Evolutionary conservation across 1,284 basidiomycete genomes (phyloP).

Genomic region (Pisolithus thermaeus): DNA sequence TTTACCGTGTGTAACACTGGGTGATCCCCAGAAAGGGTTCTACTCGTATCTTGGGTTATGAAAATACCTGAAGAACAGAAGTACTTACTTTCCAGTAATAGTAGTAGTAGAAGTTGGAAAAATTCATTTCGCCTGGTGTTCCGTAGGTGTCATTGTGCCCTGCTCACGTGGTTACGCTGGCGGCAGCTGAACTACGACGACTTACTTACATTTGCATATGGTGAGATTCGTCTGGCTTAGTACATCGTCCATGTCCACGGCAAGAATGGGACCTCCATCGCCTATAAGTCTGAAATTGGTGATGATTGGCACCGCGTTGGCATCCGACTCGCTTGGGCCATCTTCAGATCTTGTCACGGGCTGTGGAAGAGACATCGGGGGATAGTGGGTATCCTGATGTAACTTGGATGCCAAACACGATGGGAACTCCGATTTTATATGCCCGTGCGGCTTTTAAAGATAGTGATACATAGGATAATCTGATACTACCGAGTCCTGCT

Average conservation of each 20-base stretch:
- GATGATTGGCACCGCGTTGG: background rate
- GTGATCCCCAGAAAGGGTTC: slow-evolving; percentile 71
- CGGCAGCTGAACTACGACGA: background rate
- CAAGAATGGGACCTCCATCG: slow-evolving; percentile 43
- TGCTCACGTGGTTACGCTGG: slow-evolving; percentile 16
- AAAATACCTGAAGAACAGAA: slow-evolving; percentile 36
- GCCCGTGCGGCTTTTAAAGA: too few species aligned
- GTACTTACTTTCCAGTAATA: slow-evolving; percentile 17
- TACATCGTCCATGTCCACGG: slow-evolving; percentile 76
- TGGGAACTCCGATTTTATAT: too few species aligned
- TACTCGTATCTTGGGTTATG: slow-evolving; percentile 50
- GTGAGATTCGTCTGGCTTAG: slow-evolving; percentile 62
- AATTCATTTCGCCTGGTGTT: slow-evolving; percentile 36
- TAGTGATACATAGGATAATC: too few species aligned
- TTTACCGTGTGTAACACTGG: slow-evolving; percentile 53
- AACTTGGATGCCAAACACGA: too few species aligned
- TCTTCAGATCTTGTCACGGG: too few species aligned
- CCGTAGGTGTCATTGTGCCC: slow-evolving; percentile 71
- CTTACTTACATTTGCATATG: slow-evolving; percentile 57
- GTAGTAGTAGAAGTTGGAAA: slow-evolving; percentile 52
- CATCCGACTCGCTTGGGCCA: too few species aligned
- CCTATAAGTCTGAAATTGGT: slow-evolving; percentile 2
- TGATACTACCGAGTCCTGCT: too few species aligned
- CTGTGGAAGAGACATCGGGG: background rate
- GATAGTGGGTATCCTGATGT: background rate